Conservation (phyloP, 2,329 filamentous ascomycete species). For the Mollisiaceae sp. region DNA sequence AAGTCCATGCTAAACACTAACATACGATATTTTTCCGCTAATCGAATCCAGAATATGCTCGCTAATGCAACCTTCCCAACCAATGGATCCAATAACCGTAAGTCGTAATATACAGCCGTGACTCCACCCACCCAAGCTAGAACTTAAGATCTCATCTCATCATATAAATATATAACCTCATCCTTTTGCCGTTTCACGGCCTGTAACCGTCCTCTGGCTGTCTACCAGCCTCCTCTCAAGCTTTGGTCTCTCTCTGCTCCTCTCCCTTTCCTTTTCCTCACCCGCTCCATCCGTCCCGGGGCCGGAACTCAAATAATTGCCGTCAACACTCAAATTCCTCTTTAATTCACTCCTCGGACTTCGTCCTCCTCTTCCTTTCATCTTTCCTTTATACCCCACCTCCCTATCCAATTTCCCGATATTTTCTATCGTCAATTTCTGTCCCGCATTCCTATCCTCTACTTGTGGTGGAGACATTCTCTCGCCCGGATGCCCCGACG, state of each 20-base stretch:
- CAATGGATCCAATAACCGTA: background rate
- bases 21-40: background rate
- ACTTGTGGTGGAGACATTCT: slow-evolving; percentile 28
- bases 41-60: background rate
- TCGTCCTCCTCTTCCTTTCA: background rate
- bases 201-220: slow-evolving; percentile 30
- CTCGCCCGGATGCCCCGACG: slow-evolving; percentile 36
- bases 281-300: background rate
- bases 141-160: background rate
- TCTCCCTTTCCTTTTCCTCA: slow-evolving; percentile 13
- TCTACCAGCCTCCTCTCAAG: slow-evolving; percentile 27
- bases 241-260: slow-evolving; percentile 22
- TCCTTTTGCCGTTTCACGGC: background rate
- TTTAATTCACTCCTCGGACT: slow-evolving; percentile 11
- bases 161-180: background rate
- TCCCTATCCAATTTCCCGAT: slow-evolving; percentile 53
- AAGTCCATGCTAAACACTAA: background rate
- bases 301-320: slow-evolving; percentile 10
- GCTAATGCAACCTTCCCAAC: slow-evolving; percentile 7
- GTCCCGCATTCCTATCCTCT: slow-evolving; percentile 37
- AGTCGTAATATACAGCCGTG: background rate
- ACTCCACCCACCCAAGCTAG: background rate
- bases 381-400: slow-evolving; percentile 1
- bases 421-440: slow-evolving; percentile 60
- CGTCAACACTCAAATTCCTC: slow-evolving; percentile 13